These are phyloP conservation scores for Ophiostoma pallidulum DNA, from an alignment of 2,329 filamentous ascomycete species.

Conservation along the genomic window DNA sequence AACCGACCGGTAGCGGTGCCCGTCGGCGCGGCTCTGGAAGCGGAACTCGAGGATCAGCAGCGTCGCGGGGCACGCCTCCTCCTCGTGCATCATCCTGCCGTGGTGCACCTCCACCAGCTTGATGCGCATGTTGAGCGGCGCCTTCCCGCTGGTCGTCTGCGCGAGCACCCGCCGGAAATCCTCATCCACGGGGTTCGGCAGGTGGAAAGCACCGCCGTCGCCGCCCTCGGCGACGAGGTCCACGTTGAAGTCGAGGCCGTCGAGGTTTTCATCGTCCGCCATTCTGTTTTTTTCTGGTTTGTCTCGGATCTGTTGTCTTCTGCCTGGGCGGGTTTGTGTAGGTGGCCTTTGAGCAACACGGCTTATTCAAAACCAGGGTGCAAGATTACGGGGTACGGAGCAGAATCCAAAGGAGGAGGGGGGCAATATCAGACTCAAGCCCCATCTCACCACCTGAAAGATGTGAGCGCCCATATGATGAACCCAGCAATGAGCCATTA, in stretches of 20 bases:
- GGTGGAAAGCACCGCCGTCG: conserved; percentile 2
- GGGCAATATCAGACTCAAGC: too few relatives aligned
- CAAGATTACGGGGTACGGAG: too few relatives aligned
- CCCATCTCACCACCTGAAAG: too few relatives aligned
- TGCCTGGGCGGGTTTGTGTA: too few relatives aligned
- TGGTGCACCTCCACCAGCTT: conserved; percentile 8
- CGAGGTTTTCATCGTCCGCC: conserved; percentile 1
- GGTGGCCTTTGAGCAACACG: too few relatives aligned
- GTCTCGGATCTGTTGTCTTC: not conserved
- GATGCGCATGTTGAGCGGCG: conserved; percentile 9
- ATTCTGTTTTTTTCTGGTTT: not conserved
- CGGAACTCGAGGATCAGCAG: conserved; percentile 10
- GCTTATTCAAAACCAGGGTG: too few relatives aligned
- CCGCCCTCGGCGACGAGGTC: conserved; percentile 3
- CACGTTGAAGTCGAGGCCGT: conserved; percentile 1
- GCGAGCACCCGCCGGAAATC: conserved; percentile 2
- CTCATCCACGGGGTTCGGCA: not conserved
- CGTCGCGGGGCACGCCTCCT: not conserved
- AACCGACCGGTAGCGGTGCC: conserved; percentile 2
- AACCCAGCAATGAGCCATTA: too few relatives aligned
- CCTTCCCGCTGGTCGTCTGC: not conserved
- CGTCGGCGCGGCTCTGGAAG: not conserved
- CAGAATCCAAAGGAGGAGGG: too few relatives aligned
- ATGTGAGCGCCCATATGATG: too few relatives aligned
- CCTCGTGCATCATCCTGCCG: conserved; percentile 6